These are phyloP conservation scores for Solanum sitiens DNA, from an alignment of 257 asterid genomes.

Conservation along the genomic window DNA sequence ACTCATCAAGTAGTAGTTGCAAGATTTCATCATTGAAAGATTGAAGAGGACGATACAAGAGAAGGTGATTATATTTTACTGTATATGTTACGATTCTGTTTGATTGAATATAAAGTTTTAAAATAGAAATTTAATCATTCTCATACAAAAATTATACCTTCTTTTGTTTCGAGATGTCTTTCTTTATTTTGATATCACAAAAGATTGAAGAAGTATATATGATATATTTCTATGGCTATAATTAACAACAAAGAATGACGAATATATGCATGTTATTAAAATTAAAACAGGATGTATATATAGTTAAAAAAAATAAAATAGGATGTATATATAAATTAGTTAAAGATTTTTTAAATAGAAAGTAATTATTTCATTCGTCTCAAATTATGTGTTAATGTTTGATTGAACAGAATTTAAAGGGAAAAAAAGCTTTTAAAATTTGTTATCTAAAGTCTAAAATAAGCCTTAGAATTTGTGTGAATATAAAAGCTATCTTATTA, in stretches of 20 bases:
- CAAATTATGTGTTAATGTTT: too few relatives aligned
- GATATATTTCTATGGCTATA: neutral
- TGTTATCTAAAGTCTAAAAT: too few relatives aligned
- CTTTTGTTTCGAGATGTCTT: neutral
- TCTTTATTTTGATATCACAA: neutral
- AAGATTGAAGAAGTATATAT: neutral
- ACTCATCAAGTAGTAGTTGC: constrained; percentile 27
- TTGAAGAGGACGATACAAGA: constrained; percentile 52
- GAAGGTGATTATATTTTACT: constrained; percentile 19
- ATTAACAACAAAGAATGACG: neutral
- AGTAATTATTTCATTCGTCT: neutral
- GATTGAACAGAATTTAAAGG: too few relatives aligned
- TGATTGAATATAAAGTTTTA: neutral
- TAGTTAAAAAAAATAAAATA: neutral
- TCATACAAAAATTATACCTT: too few relatives aligned
- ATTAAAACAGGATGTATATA: neutral
- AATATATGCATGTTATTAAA: neutral
- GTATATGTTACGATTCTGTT: too few relatives aligned
- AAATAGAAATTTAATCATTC: neutral
- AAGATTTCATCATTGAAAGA: constrained; percentile 31
- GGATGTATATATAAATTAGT: neutral
- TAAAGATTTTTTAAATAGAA: neutral
- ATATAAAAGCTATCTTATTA: too few relatives aligned
- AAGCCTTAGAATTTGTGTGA: too few relatives aligned
- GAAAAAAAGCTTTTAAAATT: too few relatives aligned